phyloP scores from a whole-genome alignment of 371 early-diverging fungal species.

The Lichtheimia ramosa region DNA sequence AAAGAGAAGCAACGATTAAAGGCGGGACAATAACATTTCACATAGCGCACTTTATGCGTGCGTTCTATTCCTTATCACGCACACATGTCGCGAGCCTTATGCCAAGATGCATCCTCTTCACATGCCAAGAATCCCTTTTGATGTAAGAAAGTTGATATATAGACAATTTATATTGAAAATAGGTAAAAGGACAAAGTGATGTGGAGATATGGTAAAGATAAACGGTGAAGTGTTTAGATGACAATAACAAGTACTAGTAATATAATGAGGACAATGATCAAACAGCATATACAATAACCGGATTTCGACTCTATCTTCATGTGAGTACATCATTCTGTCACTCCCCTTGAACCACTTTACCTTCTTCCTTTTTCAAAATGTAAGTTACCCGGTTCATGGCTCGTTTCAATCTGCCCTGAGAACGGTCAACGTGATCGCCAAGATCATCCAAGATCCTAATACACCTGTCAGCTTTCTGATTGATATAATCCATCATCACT shows the following conservation, averaged over 20 bases:
- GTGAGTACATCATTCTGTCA: neutral
- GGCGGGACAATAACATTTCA: neutral
- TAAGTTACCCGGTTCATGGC: conserved; percentile 58
- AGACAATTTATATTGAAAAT: neutral
- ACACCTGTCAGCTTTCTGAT: neutral
- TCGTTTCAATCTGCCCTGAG: conserved; percentile 46
- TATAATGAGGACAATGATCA: conserved; percentile 59
- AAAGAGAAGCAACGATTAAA: neutral
- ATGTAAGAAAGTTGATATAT: no score
- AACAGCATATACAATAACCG: conserved; percentile 60
- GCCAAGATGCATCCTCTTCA: no score
- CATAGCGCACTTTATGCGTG: neutral
- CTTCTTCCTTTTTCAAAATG: conserved; percentile 63
- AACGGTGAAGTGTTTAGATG: conserved; percentile 20
- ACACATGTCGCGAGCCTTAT: no score
- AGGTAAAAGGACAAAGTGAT: neutral
- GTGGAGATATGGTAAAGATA: neutral
- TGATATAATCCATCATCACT: neutral
- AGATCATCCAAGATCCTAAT: conserved; percentile 55
- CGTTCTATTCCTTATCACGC: no score
- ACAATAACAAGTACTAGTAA: conserved; percentile 55
- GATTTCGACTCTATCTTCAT: conserved; percentile 53
- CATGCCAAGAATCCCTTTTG: no score
- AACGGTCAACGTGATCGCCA: conserved; percentile 59
- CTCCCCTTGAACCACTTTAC: conserved; percentile 25